Evolutionary conservation across 2,329 filamentous ascomycete genomes (phyloP).

Genomic region (Esteya vermicola): DNA sequence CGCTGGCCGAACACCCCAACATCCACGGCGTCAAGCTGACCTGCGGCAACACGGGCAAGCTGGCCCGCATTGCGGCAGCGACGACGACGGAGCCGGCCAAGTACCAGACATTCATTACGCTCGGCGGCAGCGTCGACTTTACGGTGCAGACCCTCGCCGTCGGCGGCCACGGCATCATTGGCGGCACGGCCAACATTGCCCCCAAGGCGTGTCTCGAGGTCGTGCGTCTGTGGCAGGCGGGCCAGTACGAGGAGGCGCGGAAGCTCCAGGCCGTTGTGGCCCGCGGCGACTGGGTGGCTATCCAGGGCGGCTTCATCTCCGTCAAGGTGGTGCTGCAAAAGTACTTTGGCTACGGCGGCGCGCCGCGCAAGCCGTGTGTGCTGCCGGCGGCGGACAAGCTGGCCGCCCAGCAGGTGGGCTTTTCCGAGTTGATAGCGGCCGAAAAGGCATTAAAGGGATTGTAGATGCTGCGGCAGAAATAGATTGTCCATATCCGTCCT

Average conservation of each 20-base stretch:
- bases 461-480: too few species aligned
- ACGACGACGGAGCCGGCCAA: not conserved
- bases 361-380: too few species aligned
- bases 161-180: conserved; percentile 26
- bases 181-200: conserved; percentile 23
- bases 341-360: conserved; percentile 3
- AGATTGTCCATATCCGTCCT: too few species aligned
- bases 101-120: conserved; percentile 19
- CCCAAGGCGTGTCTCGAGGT: conserved; percentile 3
- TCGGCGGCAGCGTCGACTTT: conserved; percentile 26
- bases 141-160: conserved; percentile 24
- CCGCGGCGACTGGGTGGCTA: conserved; percentile 3
- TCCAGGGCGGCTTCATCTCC: conserved; percentile 2
- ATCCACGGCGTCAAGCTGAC: conserved; percentile 41
- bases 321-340: conserved; percentile 2
- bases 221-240: not conserved
- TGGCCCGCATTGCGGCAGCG: conserved; percentile 33
- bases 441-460: too few species aligned
- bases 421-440: too few species aligned
- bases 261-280: conserved; percentile 2
- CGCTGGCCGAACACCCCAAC: conserved; percentile 32
- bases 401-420: too few species aligned
- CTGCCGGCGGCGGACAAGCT: too few species aligned
- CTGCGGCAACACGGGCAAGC: conserved; percentile 44
- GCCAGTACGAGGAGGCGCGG: not conserved